Conservation (phyloP, 140 eudicot species). For the Oenanthe javanica region DNA sequence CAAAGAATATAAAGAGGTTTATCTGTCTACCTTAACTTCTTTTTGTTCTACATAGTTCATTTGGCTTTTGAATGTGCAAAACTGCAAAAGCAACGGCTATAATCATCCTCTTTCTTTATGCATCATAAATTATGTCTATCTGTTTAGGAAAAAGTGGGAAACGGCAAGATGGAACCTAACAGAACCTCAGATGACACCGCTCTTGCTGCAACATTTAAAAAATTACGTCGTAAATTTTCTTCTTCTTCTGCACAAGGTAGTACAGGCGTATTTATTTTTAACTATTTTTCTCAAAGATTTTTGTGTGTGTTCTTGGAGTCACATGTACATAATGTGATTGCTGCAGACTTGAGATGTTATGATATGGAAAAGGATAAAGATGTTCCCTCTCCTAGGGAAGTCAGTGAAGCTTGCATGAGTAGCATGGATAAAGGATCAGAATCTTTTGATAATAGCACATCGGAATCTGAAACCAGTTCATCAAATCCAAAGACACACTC, state of each 20-base stretch:
- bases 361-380: constrained; percentile 52
- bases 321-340: background rate
- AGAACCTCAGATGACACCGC: constrained; percentile 27
- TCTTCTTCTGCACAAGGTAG: constrained; percentile 71
- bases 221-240: constrained; percentile 25
- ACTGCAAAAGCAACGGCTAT: background rate
- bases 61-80: background rate
- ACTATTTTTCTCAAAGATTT: background rate
- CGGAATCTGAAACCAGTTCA: constrained; percentile 8
- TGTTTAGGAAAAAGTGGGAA: constrained; percentile 26
- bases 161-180: constrained; percentile 13
- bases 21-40: no score
- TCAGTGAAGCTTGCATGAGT: constrained; percentile 37
- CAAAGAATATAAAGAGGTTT: background rate
- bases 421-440: constrained; percentile 24
- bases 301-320: constrained; percentile 1
- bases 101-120: background rate
- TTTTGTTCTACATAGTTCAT: background rate
- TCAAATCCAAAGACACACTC: constrained; percentile 24
- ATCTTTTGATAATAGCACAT: constrained; percentile 21
- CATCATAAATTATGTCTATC: constrained; percentile 6
- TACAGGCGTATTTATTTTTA: background rate
- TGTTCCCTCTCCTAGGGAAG: constrained; percentile 48
- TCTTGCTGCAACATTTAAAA: constrained; percentile 17
- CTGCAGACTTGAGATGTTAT: constrained; percentile 49